Base-by-base conservation (phyloP, 1,284 basidiomycete genomes). In the Wolfiporia cocos region DNA sequence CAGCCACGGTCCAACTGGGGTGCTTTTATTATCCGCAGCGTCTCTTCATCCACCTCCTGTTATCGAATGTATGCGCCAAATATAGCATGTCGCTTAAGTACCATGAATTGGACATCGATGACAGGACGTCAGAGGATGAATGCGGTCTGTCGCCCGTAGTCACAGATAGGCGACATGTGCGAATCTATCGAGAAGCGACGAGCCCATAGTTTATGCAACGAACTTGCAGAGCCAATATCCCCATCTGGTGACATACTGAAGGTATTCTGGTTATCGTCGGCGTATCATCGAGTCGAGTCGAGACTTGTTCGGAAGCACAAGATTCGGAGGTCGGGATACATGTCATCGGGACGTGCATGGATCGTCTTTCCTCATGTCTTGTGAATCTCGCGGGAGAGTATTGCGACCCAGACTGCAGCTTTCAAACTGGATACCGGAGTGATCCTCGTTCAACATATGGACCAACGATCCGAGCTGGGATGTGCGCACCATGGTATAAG, bases 71-170 rank as follows among this genome's bases (percentile, higher is more conserved):
- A 92, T 64, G 3, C 80, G 71, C n/a, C 6, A 91, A 51, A 39
- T 73, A 57, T 11, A 86, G 60, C 9, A 53, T 55, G 60, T 90
- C 85, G 3, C 86, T 85, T 48, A 78, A 89, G 54, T 80, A 89
- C 32, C 70, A 63, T 5, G 78, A 76, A 3, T 49, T 57, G n/a
- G 66, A 61, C 5, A 90, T 63, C 0, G 88, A 91, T 5, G 56
- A 48, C 7, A 92, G 57, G 1, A 92, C 67, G 5, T 88, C 78
- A 11, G 52, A 51, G 2, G 92, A 72, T 1, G 89, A 91, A 14
- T 62, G 57, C 5, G 87, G 80, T 37, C 89, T 71, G 54, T 86
- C 71, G 47, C 87, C 80, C 0, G 88, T 91, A 40, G 90, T 83
- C 31, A 92, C 71, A 33, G 73, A 76, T 31, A 91, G 61, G 26